Evolutionary conservation across 2,329 filamentous ascomycete species (phyloP), one percentile per base, ranked within the genome.

Genomic region (Fusarium paranaense): DNA sequence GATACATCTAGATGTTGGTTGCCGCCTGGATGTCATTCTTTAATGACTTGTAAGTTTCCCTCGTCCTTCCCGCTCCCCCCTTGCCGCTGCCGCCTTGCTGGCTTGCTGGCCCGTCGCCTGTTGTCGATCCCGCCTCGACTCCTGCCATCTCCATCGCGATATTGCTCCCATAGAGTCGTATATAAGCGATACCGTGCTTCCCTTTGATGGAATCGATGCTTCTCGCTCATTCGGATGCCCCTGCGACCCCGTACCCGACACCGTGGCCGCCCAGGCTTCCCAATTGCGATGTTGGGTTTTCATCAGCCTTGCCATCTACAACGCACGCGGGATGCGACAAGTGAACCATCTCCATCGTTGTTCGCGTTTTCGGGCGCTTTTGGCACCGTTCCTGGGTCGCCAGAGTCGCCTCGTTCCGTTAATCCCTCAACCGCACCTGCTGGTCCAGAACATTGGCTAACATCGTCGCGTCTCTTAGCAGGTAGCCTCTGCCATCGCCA

Each of bases 401-500:
- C 71, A 61, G 56, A 66, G 63, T 68, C 71, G 66, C 67, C 73
- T 71, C 71, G 56, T 73, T 57, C 65, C 64, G 54, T 66, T 74
- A 70, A 77, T 78, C 61, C 67, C 66, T 67, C 72, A 74, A 50
- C 37, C 57, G 60, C 47, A 74, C 72, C 52, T 59, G 65, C 73
- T 54, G 62, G 64, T 22, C 47, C 52, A 57, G 64, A 66, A 67
- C 40, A 64, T 65, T 59, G 82, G 78, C 83, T 85, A 80, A 84
- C 78, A 77, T 81, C 73, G 74, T 77, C 78, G 78, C 75, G 79
- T 80, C 76, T 30, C 76, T 64, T 69, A 84, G 81, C 79, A 81
- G 78, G 88, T 88, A 90, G 89, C 87, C 81, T 87, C 88, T 87
- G 85, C 87, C 84, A 88, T 89, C 85, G 87, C 87, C 83, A 87